Base-by-base conservation (phyloP, 805 yeast genomes). In the Hanseniaspora osmophila region DNA sequence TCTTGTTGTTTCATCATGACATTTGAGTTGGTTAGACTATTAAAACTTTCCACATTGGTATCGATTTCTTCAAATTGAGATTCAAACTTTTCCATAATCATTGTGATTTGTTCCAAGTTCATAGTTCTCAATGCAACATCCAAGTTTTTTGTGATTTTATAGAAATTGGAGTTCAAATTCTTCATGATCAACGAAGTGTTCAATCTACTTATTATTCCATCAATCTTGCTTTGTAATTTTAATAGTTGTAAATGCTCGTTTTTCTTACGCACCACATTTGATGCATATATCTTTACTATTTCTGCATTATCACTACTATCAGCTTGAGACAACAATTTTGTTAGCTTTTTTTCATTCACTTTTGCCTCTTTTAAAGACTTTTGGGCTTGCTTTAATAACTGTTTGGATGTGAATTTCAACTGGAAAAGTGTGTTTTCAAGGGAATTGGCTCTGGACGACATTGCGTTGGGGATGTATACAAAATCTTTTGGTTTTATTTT, bases 161-260 rank as follows among this genome's bases (percentile, higher is more conserved):
- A 76, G 97, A 92, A 92, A 54, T 87, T 88, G 1, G 88, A 87
- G 0, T 95, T 85, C 10, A 92, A 96, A 43, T 84, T 78, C 52
- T 95, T 74, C 99, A 92, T 92, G 0, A 97, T 90, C 6, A 92
- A 96, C 0, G 98, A 98, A 0, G 99, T 92, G 56, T 90, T 96
- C 2, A 92, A 95, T 48, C 98, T 67, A 3, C 94, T 81, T 0
- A 97, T 94, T 19, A 92, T 98, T 0, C 97, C 90, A 64, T 92
- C 99, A 17, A 92, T 84, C 47, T 96, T 67, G 0, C 95, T 84
- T 0, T 96, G 82, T 47, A 92, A 68, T 52, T 90, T 71, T 44
- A 92, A 66, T 45, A 92, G 64, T 58, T 83, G 90, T 44, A 90
- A 69, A 50, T 90, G 69, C 62, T 92, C 99, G 55, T 83, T 84